Conservation (phyloP, 2,329 filamentous ascomycete genomes). For the Onygenales sp. region DNA sequence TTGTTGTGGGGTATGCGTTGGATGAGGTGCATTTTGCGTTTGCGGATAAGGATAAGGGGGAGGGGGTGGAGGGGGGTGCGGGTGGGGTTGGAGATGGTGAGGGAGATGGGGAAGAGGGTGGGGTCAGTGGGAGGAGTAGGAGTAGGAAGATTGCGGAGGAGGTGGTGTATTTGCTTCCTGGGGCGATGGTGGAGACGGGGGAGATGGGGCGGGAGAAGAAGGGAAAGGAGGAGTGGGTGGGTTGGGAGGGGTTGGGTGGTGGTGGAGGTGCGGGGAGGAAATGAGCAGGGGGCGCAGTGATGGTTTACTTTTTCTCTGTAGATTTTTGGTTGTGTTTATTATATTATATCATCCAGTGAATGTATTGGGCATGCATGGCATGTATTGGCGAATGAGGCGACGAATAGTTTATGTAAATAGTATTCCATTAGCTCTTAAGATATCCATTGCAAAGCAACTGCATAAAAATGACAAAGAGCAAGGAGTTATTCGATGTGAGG, state of each 20-base stretch:
- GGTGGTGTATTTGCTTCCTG: slow-evolving; percentile 53
- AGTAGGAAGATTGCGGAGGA: slow-evolving; percentile 23
- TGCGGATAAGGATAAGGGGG: slow-evolving; percentile 7
- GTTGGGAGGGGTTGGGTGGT: slow-evolving; percentile 14
- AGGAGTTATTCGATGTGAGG: no score
- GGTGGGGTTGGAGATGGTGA: slow-evolving; percentile 10
- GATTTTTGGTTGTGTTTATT: not conserved
- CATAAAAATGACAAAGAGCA: no score
- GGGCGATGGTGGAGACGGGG: slow-evolving; percentile 48
- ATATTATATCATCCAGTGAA: not conserved
- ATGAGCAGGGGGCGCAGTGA: not conserved
- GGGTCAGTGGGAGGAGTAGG: slow-evolving; percentile 15
- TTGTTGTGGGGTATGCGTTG: slow-evolving; percentile 55
- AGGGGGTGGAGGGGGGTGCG: slow-evolving; percentile 6
- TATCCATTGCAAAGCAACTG: no score
- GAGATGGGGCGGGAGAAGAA: slow-evolving; percentile 39
- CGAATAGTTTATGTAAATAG: no score
- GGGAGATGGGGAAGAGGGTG: slow-evolving; percentile 9
- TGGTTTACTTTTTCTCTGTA: not conserved
- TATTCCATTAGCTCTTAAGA: no score
- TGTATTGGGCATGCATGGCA: no score
- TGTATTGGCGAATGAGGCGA: no score
- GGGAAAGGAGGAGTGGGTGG: slow-evolving; percentile 27
- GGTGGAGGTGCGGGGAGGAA: not conserved
- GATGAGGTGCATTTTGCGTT: slow-evolving; percentile 40